Evolutionary conservation across 2,329 filamentous ascomycete species (phyloP), one percentile per base, ranked within the genome.

Genomic region (Nigrospora oryzae): DNA sequence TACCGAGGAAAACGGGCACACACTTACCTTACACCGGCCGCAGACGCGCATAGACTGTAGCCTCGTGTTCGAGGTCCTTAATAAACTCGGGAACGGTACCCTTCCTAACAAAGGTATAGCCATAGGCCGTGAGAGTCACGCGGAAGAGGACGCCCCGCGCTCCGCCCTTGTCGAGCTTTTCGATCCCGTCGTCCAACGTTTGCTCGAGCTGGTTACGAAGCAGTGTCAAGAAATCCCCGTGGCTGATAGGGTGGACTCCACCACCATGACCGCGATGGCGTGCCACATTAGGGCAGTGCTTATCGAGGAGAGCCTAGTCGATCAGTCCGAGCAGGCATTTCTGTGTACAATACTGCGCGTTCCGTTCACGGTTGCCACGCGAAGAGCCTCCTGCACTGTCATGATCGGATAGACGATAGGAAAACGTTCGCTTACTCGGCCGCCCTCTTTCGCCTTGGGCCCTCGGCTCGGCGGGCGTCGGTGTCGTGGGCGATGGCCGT

Each of bases 61-160:
- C 58, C 51, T 70, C 62, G 36, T 67, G 54, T 46, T 62, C 35
- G 6, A 69, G 62, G 46, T 64, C 56, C 5, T 37, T 14, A 31
- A 63, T 48, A 16, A 65, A 66, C 15, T 47, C 56, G 17, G 14
- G 23, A 3, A 64, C 55, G 1, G 61, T 70, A 17, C 63, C 63
- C 51, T 74, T 74, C 41, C 60, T 55, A 28, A 66, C 55, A 38
- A 73, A 65, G 2, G 62, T 69, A 54, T 73, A 73, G 47, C 66
- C 61, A 48, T 70, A 62, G 2, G 47, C 54, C 19, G 63, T 51
- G 35, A 73, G 57, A 10, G 62, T 66, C 4, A 73, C 52, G 44
- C 60, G 55, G 49, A 74, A 73, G 6, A 71, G 52, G 5, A 61
- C 64, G 14, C 67, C 61, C 10, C 62, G 58, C 1, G 65, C 51